Percentiles rank a stretch among this genome's conserved stretches.
These are phyloP conservation scores for Cucurbita moschata DNA, from an alignment of 306 rosid genomes.

Conservation along the genomic window DNA sequence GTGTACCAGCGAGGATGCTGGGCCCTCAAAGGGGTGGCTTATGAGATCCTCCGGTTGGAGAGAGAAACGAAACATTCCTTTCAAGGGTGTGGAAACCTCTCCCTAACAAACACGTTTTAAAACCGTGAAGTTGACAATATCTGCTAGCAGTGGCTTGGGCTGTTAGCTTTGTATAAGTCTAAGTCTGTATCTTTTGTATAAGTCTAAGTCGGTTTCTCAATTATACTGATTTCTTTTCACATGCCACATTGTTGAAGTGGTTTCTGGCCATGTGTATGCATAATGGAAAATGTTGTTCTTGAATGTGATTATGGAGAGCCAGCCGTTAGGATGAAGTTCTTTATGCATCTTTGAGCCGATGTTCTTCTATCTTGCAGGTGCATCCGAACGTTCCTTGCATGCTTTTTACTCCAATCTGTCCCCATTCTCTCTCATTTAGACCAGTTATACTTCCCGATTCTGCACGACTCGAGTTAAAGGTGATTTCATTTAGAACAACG, in stretches of 20 bases:
- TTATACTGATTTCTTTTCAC: background rate
- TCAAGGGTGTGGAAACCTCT: too few species aligned
- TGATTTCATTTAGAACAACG: slow-evolving; percentile 15
- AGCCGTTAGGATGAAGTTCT: background rate
- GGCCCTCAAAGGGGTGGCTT: too few species aligned
- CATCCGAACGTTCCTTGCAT: slow-evolving; percentile 99
- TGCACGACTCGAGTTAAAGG: slow-evolving; percentile 87
- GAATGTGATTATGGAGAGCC: background rate
- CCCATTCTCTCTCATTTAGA: slow-evolving; percentile 94
- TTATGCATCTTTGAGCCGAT: slow-evolving; percentile 12
- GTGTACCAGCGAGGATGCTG: too few species aligned
- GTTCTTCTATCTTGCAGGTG: slow-evolving; percentile 47
- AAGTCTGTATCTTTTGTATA: too few species aligned
- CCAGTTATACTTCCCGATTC: slow-evolving; percentile 99
- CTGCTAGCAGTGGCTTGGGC: too few species aligned
- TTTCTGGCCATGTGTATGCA: background rate
- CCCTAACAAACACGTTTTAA: too few species aligned
- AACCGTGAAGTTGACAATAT: too few species aligned
- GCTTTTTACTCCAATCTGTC: slow-evolving; percentile 96
- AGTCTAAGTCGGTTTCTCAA: background rate
- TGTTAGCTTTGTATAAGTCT: too few species aligned
- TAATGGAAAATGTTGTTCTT: background rate
- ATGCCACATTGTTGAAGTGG: background rate
- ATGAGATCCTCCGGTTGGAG: too few species aligned
- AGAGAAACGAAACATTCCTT: too few species aligned